Conservation (phyloP, 2,329 filamentous ascomycete genomes). For the Trichoderma polysporum region DNA sequence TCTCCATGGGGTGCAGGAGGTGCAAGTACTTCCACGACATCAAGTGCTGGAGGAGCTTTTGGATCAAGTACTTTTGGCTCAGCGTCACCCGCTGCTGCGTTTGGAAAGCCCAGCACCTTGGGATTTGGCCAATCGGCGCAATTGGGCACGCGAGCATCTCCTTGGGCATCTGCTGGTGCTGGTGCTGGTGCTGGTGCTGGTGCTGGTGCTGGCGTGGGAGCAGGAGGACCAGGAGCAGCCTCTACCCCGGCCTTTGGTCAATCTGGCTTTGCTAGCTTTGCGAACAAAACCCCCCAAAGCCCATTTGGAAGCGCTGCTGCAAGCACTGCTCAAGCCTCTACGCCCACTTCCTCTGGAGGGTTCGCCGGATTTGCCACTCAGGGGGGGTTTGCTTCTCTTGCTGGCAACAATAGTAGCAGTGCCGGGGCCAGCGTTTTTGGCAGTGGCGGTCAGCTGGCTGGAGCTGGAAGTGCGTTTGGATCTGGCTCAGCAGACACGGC, state of each 20-base stretch:
- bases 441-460: constrained; percentile 34
- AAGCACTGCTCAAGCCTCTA: constrained; percentile 29
- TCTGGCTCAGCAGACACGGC: constrained; percentile 28
- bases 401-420: constrained; percentile 36
- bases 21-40: constrained; percentile 30
- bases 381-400: constrained; percentile 55
- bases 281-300: constrained; percentile 36
- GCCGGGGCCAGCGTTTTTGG: constrained; percentile 40
- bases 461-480: constrained; percentile 37
- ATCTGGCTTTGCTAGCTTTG: constrained; percentile 47
- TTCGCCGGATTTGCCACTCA: constrained; percentile 56
- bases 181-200: too few species aligned
- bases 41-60: constrained; percentile 41
- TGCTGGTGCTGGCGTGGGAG: constrained; percentile 21
- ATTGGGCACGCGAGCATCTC: constrained; percentile 50
- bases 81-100: constrained; percentile 43
- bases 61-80: constrained; percentile 47
- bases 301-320: constrained; percentile 40
- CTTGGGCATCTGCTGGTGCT: constrained; percentile 47
- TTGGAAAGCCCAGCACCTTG: constrained; percentile 49
- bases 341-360: constrained; percentile 43
- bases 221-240: background rate
- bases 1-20: constrained; percentile 51
- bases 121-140: constrained; percentile 55
- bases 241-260: constrained; percentile 54